Evolutionary conservation across 176 grass and related monocot genomes (phyloP).

Genomic region (Guadua angustifolia): DNA sequence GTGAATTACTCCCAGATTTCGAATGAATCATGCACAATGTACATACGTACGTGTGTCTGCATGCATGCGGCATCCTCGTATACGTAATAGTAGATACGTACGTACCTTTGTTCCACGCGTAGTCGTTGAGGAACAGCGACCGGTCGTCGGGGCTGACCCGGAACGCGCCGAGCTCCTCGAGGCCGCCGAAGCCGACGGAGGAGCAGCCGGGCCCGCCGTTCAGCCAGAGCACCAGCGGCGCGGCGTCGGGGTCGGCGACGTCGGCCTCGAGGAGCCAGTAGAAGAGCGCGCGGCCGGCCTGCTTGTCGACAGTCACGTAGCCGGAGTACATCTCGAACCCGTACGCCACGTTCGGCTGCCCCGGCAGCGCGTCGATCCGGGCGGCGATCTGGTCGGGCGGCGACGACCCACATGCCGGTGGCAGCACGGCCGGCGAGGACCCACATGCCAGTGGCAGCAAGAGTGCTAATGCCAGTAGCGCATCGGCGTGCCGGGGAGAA

Average conservation of each 20-base stretch:
- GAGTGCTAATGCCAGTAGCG: background rate
- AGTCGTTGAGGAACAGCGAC: constrained; percentile 47
- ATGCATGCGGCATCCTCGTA: too few relatives aligned
- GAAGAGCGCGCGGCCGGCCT: background rate
- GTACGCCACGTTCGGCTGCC: background rate
- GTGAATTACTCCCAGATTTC: too few relatives aligned
- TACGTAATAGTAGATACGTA: too few relatives aligned
- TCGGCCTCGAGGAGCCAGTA: background rate
- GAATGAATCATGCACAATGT: too few relatives aligned
- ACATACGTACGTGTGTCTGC: too few relatives aligned
- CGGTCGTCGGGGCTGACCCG: constrained; percentile 51
- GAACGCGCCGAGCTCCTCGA: constrained; percentile 62
- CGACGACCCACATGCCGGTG: background rate
- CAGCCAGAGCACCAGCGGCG: constrained; percentile 70
- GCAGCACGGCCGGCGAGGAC: background rate
- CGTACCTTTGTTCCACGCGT: constrained; percentile 62
- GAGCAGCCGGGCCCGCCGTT: constrained; percentile 77
- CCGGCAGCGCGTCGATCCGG: background rate
- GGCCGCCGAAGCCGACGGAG: constrained; percentile 54
- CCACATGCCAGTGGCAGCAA: background rate
- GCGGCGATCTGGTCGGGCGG: background rate
- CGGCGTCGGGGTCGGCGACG: constrained; percentile 1
- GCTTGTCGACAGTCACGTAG: background rate
- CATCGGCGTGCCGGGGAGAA: background rate
- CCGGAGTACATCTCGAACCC: background rate